phyloP scores from a whole-genome alignment of 2,329 filamentous ascomycete species.

The Fusarium mundagurra region DNA sequence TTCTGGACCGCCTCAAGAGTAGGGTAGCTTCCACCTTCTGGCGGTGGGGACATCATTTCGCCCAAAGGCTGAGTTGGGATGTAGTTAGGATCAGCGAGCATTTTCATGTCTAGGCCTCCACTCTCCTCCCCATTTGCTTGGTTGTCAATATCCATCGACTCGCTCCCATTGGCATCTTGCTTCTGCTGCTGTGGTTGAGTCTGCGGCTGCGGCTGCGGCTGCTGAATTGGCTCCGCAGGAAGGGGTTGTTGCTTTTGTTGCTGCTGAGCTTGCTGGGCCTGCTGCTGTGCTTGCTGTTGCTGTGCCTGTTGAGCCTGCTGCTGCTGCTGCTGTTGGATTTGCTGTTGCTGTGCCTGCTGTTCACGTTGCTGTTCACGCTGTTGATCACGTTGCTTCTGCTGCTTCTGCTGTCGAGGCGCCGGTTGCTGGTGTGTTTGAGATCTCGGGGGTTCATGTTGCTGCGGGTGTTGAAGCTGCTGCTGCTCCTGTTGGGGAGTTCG shows the following conservation, averaged over 20 bases:
- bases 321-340: slow-evolving; percentile 30
- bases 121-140: slow-evolving; percentile 58
- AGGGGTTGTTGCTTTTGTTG: slow-evolving; percentile 47
- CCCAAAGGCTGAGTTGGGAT: slow-evolving; percentile 66
- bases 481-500: slow-evolving; percentile 44
- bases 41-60: slow-evolving; percentile 69
- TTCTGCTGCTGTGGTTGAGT: slow-evolving; percentile 51
- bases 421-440: slow-evolving; percentile 45
- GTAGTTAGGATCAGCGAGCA: slow-evolving; percentile 61
- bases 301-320: slow-evolving; percentile 42
- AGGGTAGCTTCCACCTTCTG: slow-evolving; percentile 71
- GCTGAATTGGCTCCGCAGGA: slow-evolving; percentile 43
- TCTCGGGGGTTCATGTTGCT: slow-evolving; percentile 41
- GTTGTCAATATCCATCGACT: slow-evolving; percentile 64
- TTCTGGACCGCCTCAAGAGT: slow-evolving; percentile 73
- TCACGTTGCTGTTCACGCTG: slow-evolving; percentile 47
- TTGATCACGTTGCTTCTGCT: slow-evolving; percentile 47
- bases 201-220: slow-evolving; percentile 47
- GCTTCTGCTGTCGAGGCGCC: slow-evolving; percentile 42
- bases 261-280: slow-evolving; percentile 43
- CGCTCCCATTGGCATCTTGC: slow-evolving; percentile 55
- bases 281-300: slow-evolving; percentile 39
- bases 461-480: slow-evolving; percentile 38
- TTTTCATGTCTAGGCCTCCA: slow-evolving; percentile 58
- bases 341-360: slow-evolving; percentile 46